Conservation (phyloP, 495 filamentous ascomycete genomes). For the Neurospora sublineolata region DNA sequence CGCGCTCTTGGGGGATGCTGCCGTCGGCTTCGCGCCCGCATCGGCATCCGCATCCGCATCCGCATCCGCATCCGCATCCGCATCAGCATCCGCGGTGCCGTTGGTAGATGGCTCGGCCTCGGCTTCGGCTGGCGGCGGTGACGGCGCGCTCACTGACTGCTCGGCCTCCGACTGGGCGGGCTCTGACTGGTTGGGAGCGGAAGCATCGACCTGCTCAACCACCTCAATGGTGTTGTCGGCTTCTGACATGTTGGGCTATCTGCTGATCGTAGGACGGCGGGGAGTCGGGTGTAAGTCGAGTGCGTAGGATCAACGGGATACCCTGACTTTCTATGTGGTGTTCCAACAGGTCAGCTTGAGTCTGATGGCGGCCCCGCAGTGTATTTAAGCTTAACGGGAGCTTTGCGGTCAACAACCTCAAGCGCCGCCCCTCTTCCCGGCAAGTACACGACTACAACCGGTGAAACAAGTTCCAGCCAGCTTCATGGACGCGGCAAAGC, state of each 20-base stretch:
- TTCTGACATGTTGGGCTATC: constrained; percentile 32
- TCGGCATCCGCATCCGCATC: background rate
- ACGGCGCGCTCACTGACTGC: background rate
- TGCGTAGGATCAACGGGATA: background rate
- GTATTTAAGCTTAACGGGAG: background rate
- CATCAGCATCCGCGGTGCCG: constrained; percentile 13
- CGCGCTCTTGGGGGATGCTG: constrained; percentile 1
- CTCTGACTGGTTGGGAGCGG: constrained; percentile 5
- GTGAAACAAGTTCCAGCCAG: background rate
- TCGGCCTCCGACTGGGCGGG: constrained; percentile 18
- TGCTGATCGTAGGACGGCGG: background rate
- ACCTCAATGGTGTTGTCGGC: constrained; percentile 27
- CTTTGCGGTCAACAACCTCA: background rate
- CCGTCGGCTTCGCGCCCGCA: background rate
- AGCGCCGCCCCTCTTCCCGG: background rate
- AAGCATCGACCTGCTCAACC: constrained; percentile 28
- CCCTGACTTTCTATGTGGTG: background rate
- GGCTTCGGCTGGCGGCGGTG: background rate
- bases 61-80: background rate
- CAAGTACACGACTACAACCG: background rate
- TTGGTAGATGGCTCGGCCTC: background rate
- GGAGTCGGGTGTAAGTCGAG: background rate
- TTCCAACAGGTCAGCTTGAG: background rate
- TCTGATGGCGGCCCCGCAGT: background rate
- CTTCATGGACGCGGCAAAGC: background rate